Evolutionary conservation across 2,329 filamentous ascomycete species (phyloP), one percentile per base, ranked within the genome.

Genomic region (Periconia sp.): DNA sequence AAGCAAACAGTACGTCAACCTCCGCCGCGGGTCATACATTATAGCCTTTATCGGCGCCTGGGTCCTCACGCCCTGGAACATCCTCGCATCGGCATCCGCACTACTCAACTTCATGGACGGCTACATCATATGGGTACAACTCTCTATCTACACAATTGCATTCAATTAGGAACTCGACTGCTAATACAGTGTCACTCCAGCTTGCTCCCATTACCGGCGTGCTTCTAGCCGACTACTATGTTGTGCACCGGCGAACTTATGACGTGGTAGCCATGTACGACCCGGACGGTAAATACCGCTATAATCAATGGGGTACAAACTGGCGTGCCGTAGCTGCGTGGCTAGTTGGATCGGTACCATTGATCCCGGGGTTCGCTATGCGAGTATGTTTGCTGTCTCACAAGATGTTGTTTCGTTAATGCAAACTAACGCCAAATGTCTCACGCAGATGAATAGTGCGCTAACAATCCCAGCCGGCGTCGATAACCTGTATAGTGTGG

Each of bases 231-330:
- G 41, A 62, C 50, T 53, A 62, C 55, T 69, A 58, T 50, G 18
- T 69, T 18, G 58, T 62, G 1, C 59, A 63, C 17, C 49, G 52
- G 9, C 59, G 55, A 17, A 49, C 15, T 5, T 60, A 62, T 23
- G 53, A 57, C 10, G 60, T 69, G 5, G 45, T 52, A 6, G 65
- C 63, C 14, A 52, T 69, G 51, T 69, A 69, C 47, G 48, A 52
- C 2, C 62, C 63, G 2, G 37, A 55, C 18, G 64, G 59, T 15
- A 49, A 49, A 15, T 69, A 69, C 49, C 57, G 57, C 10, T 69
- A 66, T 47, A 58, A 59, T 31, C 45, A 51, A n/a, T 57, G 53
- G 27, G 63, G 49, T 1, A 58, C 54, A 7, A 67, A 67, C 41
- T 64, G 64, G 64, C 56, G 61, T 17, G 56, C 64, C 1, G 51